phyloP scores from a whole-genome alignment of 2,329 filamentous ascomycete species.

The Colletotrichum caudatum region DNA sequence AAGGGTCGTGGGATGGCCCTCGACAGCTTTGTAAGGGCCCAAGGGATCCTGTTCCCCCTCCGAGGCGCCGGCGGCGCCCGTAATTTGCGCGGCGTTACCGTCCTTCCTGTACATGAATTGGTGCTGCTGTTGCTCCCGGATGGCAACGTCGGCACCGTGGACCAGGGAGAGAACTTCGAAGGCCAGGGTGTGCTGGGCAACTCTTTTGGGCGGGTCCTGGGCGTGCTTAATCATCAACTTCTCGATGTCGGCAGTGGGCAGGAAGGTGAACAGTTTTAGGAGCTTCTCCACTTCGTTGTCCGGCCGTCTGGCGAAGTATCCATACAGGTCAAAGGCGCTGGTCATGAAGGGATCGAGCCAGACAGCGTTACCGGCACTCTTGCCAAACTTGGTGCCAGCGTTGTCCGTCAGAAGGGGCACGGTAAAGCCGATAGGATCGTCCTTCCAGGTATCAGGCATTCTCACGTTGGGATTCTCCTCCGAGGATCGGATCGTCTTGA shows the following conservation, averaged over 20 bases:
- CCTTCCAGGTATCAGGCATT: constrained; percentile 57
- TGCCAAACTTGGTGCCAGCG: constrained; percentile 91
- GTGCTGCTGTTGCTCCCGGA: constrained; percentile 70
- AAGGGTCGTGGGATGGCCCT: constrained; percentile 45
- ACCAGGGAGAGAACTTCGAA: constrained; percentile 84
- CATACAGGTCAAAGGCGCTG: constrained; percentile 85
- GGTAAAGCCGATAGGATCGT: constrained; percentile 85
- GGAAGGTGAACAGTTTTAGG: constrained; percentile 90
- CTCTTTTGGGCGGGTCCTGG: constrained; percentile 75
- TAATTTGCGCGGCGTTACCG: constrained; percentile 2
- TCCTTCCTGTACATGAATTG: constrained; percentile 59
- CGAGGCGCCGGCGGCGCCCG: constrained; percentile 21
- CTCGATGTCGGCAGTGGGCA: constrained; percentile 77
- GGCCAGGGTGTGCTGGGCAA: constrained; percentile 87
- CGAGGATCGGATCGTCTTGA: constrained; percentile 77
- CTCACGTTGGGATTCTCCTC: constrained; percentile 60
- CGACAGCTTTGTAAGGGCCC: constrained; percentile 40
- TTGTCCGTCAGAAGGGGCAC: constrained; percentile 89
- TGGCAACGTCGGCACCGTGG: constrained; percentile 76
- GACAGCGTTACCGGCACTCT: constrained; percentile 91
- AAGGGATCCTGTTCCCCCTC: constrained; percentile 32
- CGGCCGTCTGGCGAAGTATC: constrained; percentile 86
- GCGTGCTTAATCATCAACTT: constrained; percentile 76
- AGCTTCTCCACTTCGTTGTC: constrained; percentile 86
- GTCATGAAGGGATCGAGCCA: constrained; percentile 91